Evolutionary conservation across 208 protist genomes (phyloP).

Genomic region (Trypanosoma conorhini): DNA sequence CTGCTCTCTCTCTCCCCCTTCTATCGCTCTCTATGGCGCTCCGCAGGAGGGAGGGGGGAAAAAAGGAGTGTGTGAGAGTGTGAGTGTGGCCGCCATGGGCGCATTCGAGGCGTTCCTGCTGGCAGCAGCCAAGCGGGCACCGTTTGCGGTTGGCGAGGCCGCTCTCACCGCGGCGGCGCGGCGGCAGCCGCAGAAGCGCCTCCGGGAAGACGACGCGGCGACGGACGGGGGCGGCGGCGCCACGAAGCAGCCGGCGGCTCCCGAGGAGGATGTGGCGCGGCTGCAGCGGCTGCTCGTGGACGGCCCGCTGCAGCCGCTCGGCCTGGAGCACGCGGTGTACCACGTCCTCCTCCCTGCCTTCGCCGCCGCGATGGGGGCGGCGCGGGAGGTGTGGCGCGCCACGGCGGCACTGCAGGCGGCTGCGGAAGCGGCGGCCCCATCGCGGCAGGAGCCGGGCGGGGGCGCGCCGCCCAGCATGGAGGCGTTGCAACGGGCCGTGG

Average conservation of each 20-base stretch:
- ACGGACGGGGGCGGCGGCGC: too few relatives aligned
- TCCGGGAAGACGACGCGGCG: not conserved
- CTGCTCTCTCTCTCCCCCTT: constrained; percentile 16
- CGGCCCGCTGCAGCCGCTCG: constrained; percentile 53
- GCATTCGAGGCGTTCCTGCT: constrained; percentile 48
- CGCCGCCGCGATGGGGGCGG: constrained; percentile 34
- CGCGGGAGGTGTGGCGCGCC: constrained; percentile 30
- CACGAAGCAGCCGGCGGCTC: not conserved
- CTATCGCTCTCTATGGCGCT: constrained; percentile 16
- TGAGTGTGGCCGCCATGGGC: constrained; percentile 8
- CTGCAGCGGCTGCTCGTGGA: constrained; percentile 60
- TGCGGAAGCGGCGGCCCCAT: constrained; percentile 14
- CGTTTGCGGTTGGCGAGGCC: constrained; percentile 40
- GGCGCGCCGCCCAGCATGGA: not conserved
- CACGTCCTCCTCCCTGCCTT: constrained; percentile 52
- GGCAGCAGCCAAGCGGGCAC: constrained; percentile 32
- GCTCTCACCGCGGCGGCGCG: not conserved
- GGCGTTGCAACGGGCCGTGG: not conserved
- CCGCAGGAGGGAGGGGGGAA: not conserved
- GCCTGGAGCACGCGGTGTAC: constrained; percentile 57
- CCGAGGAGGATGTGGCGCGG: constrained; percentile 21
- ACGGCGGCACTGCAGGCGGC: constrained; percentile 20
- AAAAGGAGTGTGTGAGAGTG: too few relatives aligned
- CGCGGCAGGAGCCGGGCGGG: not conserved
- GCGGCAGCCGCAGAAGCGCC: constrained; percentile 2